A percentile compares a stretch with the other conserved stretches of the same genome.
These are phyloP conservation scores for Tylopilus intermedius DNA, from an alignment of 768 basidiomycete genomes.

Conservation along the genomic window DNA sequence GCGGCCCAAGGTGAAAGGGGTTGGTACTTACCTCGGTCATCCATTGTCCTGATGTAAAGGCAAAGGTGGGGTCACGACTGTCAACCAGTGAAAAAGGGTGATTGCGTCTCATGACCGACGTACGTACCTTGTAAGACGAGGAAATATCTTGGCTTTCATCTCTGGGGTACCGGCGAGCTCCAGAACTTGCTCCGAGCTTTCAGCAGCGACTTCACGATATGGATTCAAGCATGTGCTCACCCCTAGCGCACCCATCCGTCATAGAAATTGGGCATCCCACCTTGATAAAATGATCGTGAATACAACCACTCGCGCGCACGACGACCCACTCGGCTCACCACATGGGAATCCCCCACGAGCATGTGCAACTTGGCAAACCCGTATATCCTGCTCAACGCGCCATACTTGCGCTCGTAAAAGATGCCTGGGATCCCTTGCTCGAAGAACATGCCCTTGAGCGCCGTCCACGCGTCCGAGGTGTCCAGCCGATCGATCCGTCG, in stretches of 20 bases:
- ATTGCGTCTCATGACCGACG: neutral
- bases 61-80: constrained; percentile 56
- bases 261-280: constrained; percentile 72
- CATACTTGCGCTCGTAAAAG: constrained; percentile 60
- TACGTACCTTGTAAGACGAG: constrained; percentile 56
- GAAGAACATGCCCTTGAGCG: constrained; percentile 56
- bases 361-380: constrained; percentile 63
- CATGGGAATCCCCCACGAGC: constrained; percentile 59
- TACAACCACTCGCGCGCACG: neutral
- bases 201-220: neutral
- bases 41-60: constrained; percentile 78
- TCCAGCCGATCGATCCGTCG: constrained; percentile 57
- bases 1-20: neutral
- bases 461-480: constrained; percentile 71
- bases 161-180: constrained; percentile 58
- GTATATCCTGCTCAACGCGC: constrained; percentile 56
- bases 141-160: constrained; percentile 54
- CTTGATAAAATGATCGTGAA: constrained; percentile 27
- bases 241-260: constrained; percentile 73
- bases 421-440: constrained; percentile 66
- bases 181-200: constrained; percentile 38
- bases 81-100: neutral
- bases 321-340: constrained; percentile 34
- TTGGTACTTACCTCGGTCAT: constrained; percentile 61
- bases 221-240: constrained; percentile 23